phyloP scores from a whole-genome alignment of 768 basidiomycete genomes.

The Tephrocybe rancida region DNA sequence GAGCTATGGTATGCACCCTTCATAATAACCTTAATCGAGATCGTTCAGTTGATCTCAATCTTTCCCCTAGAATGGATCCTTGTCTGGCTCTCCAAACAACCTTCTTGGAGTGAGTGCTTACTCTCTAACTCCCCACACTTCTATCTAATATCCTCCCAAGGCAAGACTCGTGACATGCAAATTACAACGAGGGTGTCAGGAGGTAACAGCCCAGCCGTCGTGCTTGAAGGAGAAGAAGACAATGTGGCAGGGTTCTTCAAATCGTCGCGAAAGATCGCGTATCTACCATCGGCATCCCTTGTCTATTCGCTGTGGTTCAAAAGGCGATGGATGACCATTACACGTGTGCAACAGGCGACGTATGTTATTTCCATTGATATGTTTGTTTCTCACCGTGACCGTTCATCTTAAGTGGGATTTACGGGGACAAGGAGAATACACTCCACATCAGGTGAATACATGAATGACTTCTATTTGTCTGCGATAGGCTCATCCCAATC shows the following conservation, averaged over 20 bases:
- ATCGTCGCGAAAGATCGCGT: constrained; percentile 28
- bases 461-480: background rate
- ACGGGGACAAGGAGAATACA: constrained; percentile 17
- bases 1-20: constrained; percentile 23
- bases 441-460: constrained; percentile 17
- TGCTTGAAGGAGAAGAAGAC: constrained; percentile 29
- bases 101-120: constrained; percentile 48
- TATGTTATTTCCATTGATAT: background rate
- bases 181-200: constrained; percentile 41
- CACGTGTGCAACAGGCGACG: constrained; percentile 13
- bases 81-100: constrained; percentile 58
- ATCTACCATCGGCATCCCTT: constrained; percentile 32
- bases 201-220: constrained; percentile 23
- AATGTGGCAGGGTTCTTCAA: constrained; percentile 10
- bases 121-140: background rate
- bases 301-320: constrained; percentile 37
- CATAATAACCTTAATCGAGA: background rate
- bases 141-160: constrained; percentile 19
- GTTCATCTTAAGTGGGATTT: constrained; percentile 2
- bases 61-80: constrained; percentile 53
- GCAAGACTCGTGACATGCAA: constrained; percentile 46
- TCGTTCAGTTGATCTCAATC: background rate
- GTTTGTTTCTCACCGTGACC: background rate
- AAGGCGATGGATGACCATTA: constrained; percentile 29
- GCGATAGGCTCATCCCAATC: background rate